Evolutionary conservation across 2,329 filamentous ascomycete species (phyloP).

Genomic region (Hypoxylon sp.): DNA sequence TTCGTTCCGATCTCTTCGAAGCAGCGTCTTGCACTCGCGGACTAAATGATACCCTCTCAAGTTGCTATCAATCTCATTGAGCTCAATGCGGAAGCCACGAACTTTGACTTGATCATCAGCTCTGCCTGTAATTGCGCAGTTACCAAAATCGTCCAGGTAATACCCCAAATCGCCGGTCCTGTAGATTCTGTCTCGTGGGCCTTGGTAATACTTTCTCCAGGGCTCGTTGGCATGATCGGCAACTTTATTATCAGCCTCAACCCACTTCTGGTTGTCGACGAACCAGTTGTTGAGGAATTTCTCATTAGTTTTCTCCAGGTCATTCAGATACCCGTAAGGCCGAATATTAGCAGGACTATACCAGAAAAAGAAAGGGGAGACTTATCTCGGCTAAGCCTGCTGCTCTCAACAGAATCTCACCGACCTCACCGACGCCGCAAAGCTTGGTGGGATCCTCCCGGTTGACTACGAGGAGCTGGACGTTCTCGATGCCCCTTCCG

Average conservation of each 20-base stretch:
- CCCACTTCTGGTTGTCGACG: conserved; percentile 77
- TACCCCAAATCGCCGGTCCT: conserved; percentile 86
- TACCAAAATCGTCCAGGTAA: conserved; percentile 38
- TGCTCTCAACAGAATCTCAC: conserved; percentile 67
- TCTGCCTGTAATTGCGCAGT: conserved; percentile 68
- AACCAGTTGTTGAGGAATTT: conserved; percentile 93
- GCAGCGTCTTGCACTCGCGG: conserved; percentile 85
- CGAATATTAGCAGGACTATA: conserved; percentile 3
- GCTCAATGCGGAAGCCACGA: conserved; percentile 93
- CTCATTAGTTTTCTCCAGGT: conserved; percentile 68
- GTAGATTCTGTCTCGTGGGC: conserved; percentile 87
- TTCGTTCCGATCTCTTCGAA: conserved; percentile 85
- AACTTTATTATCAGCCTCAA: conserved; percentile 68
- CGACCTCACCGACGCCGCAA: conserved; percentile 32
- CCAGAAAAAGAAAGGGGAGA: neutral
- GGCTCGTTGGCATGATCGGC: conserved; percentile 66
- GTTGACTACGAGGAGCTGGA: conserved; percentile 80
- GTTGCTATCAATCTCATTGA: conserved; percentile 91
- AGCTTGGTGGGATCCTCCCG: conserved; percentile 56
- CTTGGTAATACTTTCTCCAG: conserved; percentile 83
- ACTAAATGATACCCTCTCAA: conserved; percentile 79
- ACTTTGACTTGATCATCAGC: conserved; percentile 97
- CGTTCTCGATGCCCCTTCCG: conserved; percentile 79
- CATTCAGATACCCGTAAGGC: conserved; percentile 72
- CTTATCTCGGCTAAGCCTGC: conserved; percentile 74